phyloP scores from a whole-genome alignment of 1,284 basidiomycete genomes.

The Veloporphyrellus conicus region DNA sequence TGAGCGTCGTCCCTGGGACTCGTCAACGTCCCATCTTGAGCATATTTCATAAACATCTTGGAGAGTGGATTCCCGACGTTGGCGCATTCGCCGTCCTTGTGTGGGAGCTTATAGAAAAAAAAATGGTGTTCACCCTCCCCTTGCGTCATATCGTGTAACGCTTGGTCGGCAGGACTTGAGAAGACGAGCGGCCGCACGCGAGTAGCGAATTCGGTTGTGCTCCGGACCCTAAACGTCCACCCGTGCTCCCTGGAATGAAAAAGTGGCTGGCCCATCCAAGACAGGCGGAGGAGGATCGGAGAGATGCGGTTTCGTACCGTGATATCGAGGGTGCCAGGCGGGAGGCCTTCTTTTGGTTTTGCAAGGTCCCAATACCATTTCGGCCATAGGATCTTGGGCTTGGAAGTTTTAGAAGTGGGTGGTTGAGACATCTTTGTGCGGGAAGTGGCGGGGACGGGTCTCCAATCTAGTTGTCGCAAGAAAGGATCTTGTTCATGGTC shows the following conservation, averaged over 20 bases:
- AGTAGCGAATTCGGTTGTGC: conserved; percentile 33
- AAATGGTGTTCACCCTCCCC: conserved; percentile 41
- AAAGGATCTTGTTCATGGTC: conserved; percentile 46
- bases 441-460: conserved; percentile 1
- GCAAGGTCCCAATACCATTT: conserved; percentile 97
- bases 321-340: conserved; percentile 74
- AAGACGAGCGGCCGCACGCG: conserved; percentile 45
- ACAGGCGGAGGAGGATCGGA: conserved; percentile 81
- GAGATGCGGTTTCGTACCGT: conserved; percentile 83
- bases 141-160: conserved; percentile 43
- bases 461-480: conserved; percentile 69
- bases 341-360: conserved; percentile 60
- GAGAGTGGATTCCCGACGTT: conserved; percentile 92
- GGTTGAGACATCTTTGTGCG: not conserved
- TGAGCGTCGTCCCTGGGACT: conserved; percentile 76
- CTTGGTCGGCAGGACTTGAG: conserved; percentile 57
- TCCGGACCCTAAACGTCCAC: conserved; percentile 83
- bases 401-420: not conserved
- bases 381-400: conserved; percentile 56
- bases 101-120: conserved; percentile 88
- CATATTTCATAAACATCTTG: conserved; percentile 86
- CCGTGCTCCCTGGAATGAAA: conserved; percentile 86
- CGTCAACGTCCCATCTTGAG: conserved; percentile 80
- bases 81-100: conserved; percentile 90
- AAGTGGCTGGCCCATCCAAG: conserved; percentile 86